phyloP scores from a whole-genome alignment of 495 filamentous ascomycete genomes.

The Penicillium egyptiacum region DNA sequence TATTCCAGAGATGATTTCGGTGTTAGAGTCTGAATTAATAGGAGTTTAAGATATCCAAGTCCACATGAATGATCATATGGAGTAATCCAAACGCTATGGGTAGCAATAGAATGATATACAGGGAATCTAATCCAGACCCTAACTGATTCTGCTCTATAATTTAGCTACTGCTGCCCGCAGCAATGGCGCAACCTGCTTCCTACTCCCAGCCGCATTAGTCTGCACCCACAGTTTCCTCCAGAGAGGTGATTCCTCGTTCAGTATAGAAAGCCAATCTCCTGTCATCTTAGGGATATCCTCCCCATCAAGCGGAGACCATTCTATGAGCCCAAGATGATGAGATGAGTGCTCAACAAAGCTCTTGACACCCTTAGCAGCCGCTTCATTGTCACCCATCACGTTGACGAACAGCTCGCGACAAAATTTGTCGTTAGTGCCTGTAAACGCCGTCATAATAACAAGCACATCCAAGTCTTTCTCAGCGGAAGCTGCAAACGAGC shows the following conservation, averaged over 20 bases:
- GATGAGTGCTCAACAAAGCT: constrained; percentile 52
- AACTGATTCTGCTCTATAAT: constrained; percentile 6
- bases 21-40: constrained; percentile 17
- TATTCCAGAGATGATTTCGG: constrained; percentile 9
- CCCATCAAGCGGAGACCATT: constrained; percentile 52
- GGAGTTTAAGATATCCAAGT: constrained; percentile 8
- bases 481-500: constrained; percentile 48
- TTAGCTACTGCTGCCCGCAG: constrained; percentile 63
- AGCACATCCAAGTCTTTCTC: constrained; percentile 63
- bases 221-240: constrained; percentile 65
- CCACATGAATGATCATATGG: neutral
- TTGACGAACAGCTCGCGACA: constrained; percentile 73
- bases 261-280: constrained; percentile 35
- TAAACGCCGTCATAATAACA: constrained; percentile 75
- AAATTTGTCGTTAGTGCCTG: constrained; percentile 50
- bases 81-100: neutral
- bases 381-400: constrained; percentile 44
- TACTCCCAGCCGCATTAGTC: constrained; percentile 62
- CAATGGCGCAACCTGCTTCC: constrained; percentile 89
- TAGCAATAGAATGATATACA: neutral
- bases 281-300: constrained; percentile 30
- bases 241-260: constrained; percentile 21
- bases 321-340: constrained; percentile 56
- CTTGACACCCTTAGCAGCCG: constrained; percentile 46
- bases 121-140: too few species aligned